These are phyloP conservation scores for Brassica carinata DNA, from an alignment of 345 rosid genomes.

Conservation along the genomic window DNA sequence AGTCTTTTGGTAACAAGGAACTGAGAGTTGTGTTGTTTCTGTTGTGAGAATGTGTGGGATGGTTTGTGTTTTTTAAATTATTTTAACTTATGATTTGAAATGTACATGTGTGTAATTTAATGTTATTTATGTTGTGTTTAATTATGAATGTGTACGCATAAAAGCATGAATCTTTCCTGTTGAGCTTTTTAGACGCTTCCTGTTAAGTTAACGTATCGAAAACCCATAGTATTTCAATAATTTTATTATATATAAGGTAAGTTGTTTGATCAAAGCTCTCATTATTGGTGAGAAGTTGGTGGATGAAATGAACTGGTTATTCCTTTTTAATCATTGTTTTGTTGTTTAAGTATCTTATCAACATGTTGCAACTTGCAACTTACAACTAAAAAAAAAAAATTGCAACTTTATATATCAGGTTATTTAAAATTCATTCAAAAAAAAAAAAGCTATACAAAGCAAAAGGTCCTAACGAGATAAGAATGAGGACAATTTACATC, in stretches of 20 bases:
- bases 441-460: too few species aligned
- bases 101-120: constrained; percentile 28
- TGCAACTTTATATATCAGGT: not conserved
- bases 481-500: too few species aligned
- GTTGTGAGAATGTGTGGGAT: constrained; percentile 29
- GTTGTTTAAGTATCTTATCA: constrained; percentile 16
- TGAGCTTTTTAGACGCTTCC: not conserved
- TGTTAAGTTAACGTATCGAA: not conserved
- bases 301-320: constrained; percentile 29
- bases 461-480: too few species aligned
- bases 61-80: not conserved
- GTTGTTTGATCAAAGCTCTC: constrained; percentile 1
- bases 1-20: not conserved
- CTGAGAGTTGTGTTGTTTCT: not conserved
- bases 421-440: too few species aligned
- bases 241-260: not conserved
- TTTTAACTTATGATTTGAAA: constrained; percentile 26
- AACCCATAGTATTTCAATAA: not conserved
- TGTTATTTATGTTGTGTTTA: constrained; percentile 22
- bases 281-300: constrained; percentile 36
- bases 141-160: constrained; percentile 29
- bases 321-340: constrained; percentile 27
- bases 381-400: not conserved
- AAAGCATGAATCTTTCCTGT: constrained; percentile 17
- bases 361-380: constrained; percentile 2